Conservation (phyloP, 83 land plant genomes). For the Picea mariana region DNA sequence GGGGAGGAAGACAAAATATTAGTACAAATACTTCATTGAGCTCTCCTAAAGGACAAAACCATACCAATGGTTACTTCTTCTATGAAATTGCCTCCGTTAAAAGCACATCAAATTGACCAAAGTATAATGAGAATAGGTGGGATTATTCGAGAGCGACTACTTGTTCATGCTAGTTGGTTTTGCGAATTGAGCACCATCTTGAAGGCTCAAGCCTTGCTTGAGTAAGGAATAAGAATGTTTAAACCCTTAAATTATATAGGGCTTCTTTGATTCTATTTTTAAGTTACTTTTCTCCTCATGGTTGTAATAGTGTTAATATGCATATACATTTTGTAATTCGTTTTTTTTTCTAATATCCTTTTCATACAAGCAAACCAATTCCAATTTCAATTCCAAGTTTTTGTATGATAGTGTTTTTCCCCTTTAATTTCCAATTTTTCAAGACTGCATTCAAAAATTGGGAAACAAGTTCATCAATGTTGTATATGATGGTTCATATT, state of each 20-base stretch:
- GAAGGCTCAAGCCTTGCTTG: no score
- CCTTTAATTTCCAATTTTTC: no score
- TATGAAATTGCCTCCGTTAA: not conserved
- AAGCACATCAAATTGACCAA: constrained; percentile 13
- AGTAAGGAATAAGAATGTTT: no score
- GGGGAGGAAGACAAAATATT: not conserved
- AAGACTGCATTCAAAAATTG: not conserved
- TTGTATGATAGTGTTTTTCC: not conserved
- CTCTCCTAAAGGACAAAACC: not conserved
- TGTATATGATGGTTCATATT: constrained; percentile 41
- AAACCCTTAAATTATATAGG: no score
- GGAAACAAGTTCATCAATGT: constrained; percentile 29
- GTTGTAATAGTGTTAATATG: no score
- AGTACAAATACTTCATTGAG: not conserved
- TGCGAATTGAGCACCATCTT: no score
- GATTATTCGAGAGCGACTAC: no score
- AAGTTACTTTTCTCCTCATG: no score
- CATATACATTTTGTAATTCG: no score
- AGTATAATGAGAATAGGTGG: not conserved
- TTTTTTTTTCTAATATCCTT: not conserved
- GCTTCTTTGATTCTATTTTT: no score
- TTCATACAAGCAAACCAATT: not conserved
- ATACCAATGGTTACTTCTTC: not conserved
- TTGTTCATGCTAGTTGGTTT: no score
- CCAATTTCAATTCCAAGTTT: not conserved